Evolutionary conservation across 768 basidiomycete species (phyloP).

Genomic region (Termitomyces sp.): DNA sequence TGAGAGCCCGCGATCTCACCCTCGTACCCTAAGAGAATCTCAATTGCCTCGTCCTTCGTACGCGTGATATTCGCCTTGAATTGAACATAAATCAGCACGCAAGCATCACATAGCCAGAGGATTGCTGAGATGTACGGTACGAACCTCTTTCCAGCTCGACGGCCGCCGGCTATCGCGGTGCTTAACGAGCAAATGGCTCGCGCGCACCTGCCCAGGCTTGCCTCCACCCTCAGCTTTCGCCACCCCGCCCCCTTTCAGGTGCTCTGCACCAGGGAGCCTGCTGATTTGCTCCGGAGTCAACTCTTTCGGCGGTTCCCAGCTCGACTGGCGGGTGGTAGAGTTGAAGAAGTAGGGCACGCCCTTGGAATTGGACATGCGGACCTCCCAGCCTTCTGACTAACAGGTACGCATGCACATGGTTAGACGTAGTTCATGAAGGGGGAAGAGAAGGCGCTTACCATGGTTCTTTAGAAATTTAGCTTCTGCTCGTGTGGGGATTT

Average conservation of each 20-base stretch:
- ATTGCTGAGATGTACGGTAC: slow-evolving; percentile 21
- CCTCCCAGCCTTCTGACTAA: slow-evolving; percentile 57
- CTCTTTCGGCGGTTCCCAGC: slow-evolving; percentile 72
- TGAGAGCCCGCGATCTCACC: slow-evolving; percentile 51
- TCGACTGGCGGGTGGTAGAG: slow-evolving; percentile 59
- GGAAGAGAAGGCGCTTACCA: neutral
- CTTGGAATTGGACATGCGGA: slow-evolving; percentile 80
- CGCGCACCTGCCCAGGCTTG: slow-evolving; percentile 64
- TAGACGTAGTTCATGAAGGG: neutral
- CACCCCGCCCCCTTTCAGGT: slow-evolving; percentile 23
- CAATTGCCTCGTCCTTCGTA: slow-evolving; percentile 84
- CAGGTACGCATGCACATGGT: neutral
- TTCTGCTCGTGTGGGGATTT: neutral
- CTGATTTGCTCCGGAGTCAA: slow-evolving; percentile 59
- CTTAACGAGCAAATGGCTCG: slow-evolving; percentile 95
- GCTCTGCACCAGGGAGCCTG: slow-evolving; percentile 64
- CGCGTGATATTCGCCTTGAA: slow-evolving; percentile 75
- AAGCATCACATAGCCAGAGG: neutral
- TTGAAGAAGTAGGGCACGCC: slow-evolving; percentile 89
- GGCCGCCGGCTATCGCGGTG: slow-evolving; percentile 77
- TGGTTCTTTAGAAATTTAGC: neutral
- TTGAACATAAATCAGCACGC: slow-evolving; percentile 23
- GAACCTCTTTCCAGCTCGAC: slow-evolving; percentile 82
- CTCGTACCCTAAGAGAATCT: slow-evolving; percentile 67
- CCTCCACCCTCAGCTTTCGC: slow-evolving; percentile 7